A percentile compares a stretch with the other conserved stretches of the same genome.
phyloP scores from a whole-genome alignment of 768 basidiomycete genomes.

The Kwoniella sp. region DNA sequence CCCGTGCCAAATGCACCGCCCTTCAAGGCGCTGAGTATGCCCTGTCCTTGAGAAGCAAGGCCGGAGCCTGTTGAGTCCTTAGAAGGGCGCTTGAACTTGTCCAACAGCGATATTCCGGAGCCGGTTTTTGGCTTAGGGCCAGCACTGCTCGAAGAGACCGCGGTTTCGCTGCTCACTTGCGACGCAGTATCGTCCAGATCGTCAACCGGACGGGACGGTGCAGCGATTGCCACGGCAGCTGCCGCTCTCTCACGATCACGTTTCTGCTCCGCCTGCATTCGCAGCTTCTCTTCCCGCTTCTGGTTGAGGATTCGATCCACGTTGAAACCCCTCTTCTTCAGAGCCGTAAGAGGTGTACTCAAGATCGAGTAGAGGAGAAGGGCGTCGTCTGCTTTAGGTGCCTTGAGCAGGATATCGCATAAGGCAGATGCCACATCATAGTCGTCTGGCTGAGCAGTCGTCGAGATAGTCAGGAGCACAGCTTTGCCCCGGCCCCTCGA shows the following conservation, averaged over 20 bases:
- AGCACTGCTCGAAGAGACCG: too few species aligned
- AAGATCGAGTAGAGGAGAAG: constrained; percentile 89
- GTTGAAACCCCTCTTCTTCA: constrained; percentile 44
- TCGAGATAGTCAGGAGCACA: constrained; percentile 67
- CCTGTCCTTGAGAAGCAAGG: not conserved
- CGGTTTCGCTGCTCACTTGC: too few species aligned
- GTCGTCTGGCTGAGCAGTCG: constrained; percentile 74
- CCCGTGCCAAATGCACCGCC: constrained; percentile 9
- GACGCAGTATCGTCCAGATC: not conserved
- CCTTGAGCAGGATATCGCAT: constrained; percentile 71
- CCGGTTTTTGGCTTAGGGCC: constrained; percentile 3
- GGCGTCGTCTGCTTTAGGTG: constrained; percentile 77
- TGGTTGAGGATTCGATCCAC: constrained; percentile 88
- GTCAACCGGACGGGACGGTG: not conserved
- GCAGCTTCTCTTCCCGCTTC: constrained; percentile 63
- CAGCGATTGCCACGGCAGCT: not conserved
- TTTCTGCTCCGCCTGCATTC: constrained; percentile 50
- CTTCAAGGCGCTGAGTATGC: constrained; percentile 9
- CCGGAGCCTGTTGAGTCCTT: constrained; percentile 2
- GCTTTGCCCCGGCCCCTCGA: constrained; percentile 17
- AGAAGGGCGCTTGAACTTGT: constrained; percentile 12
- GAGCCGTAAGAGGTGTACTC: constrained; percentile 75
- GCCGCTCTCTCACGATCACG: constrained; percentile 29
- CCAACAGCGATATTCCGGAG: constrained; percentile 5
- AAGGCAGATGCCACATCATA: constrained; percentile 86